A percentile compares a stretch with the other conserved stretches of the same genome.
phyloP scores from a whole-genome alignment of 2,329 filamentous ascomycete species.

The Aschersonia sp. region DNA sequence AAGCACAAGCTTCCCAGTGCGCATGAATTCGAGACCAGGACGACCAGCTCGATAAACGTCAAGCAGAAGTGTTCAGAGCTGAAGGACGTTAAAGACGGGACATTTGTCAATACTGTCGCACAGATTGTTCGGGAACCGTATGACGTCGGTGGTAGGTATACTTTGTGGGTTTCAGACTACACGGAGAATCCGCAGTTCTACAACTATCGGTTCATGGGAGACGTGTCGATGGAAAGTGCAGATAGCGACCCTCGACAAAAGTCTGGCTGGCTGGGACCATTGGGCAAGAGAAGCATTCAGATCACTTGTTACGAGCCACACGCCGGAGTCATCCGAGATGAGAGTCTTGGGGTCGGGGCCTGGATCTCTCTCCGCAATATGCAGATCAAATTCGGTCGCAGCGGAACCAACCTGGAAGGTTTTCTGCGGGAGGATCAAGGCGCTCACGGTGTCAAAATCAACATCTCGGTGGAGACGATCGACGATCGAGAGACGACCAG shows the following conservation, averaged over 20 bases:
- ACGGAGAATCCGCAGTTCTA: conserved; percentile 55
- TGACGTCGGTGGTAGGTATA: conserved; percentile 29
- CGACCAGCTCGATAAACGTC: conserved; percentile 24
- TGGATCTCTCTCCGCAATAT: conserved; percentile 60
- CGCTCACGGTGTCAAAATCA: conserved; percentile 29
- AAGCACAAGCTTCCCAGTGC: conserved; percentile 27
- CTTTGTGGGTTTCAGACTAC: conserved; percentile 71
- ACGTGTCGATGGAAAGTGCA: conserved; percentile 15
- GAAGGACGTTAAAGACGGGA: conserved; percentile 39
- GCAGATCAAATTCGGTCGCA: conserved; percentile 44
- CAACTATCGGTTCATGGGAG: conserved; percentile 23
- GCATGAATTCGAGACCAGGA: conserved; percentile 25
- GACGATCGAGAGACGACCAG: conserved; percentile 27
- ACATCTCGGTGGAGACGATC: conserved; percentile 36
- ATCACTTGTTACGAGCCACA: conserved; percentile 60
- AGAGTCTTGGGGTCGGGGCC: conserved; percentile 37
- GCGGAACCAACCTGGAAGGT: conserved; percentile 51
- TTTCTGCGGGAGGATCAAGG: conserved; percentile 47
- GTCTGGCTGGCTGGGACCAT: conserved; percentile 56
- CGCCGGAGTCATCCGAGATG: conserved; percentile 36
- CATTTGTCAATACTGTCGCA: conserved; percentile 56
- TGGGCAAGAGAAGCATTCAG: conserved; percentile 55
- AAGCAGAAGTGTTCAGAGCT: conserved; percentile 49
- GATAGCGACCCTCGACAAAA: conserved; percentile 27
- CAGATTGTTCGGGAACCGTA: conserved; percentile 47